These are phyloP conservation scores for Nosema muscidifuracis DNA, from an alignment of 371 early-diverging fungal species.

Conservation along the genomic window DNA sequence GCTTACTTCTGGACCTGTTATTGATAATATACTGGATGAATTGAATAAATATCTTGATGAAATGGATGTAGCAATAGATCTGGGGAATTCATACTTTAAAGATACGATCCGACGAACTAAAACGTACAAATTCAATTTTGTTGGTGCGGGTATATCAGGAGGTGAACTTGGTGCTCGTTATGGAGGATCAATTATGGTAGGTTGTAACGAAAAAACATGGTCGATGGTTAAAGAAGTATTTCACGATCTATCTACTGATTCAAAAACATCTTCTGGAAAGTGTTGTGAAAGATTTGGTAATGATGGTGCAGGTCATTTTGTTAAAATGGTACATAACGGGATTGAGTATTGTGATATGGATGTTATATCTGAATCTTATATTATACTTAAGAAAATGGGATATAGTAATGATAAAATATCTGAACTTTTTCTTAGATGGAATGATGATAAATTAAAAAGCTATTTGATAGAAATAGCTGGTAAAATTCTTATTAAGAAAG, in stretches of 20 bases:
- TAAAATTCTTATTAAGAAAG: conserved; percentile 78
- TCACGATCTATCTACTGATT: conserved; percentile 82
- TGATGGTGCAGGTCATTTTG: conserved; percentile 93
- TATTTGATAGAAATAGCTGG: conserved; percentile 88
- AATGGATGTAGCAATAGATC: conserved; percentile 93
- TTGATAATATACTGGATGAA: conserved; percentile 83
- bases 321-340: conserved; percentile 99
- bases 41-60: conserved; percentile 72
- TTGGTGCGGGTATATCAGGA: conserved; percentile 95
- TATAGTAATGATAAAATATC: conserved; percentile 75
- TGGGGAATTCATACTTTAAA: conserved; percentile 95
- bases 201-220: conserved; percentile 85
- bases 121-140: conserved; percentile 66
- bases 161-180: conserved; percentile 97
- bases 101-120: conserved; percentile 79
- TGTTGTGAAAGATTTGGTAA: conserved; percentile 98
- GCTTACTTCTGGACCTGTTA: conserved; percentile 87
- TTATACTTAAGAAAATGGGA: conserved; percentile 74
- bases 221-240: conserved; percentile 72
- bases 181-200: conserved; percentile 95
- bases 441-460: conserved; percentile 78
- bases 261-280: conserved; percentile 70
- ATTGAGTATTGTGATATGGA: conserved; percentile 99
- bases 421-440: conserved; percentile 78
- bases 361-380: conserved; percentile 88